Percentiles rank a stretch among this genome's conserved stretches.
Conservation (phyloP, 352 stramenopile species). For the Phytophthora fragariaefolia region DNA sequence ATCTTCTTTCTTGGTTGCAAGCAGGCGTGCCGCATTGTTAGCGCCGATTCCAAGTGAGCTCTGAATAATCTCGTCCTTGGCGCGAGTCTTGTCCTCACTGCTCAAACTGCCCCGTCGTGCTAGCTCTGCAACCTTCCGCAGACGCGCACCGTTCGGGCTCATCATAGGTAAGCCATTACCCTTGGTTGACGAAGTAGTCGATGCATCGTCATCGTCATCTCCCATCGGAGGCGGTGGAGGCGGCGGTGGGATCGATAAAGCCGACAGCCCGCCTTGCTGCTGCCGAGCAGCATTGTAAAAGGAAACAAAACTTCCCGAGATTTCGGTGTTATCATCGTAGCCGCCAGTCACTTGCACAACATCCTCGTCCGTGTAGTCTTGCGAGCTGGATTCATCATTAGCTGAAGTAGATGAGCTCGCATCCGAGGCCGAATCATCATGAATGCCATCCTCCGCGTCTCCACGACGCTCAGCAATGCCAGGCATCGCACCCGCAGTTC, state of each 20-base stretch:
- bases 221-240: slow-evolving; percentile 72
- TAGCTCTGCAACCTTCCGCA: slow-evolving; percentile 83
- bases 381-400: slow-evolving; percentile 65
- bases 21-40: slow-evolving; percentile 63
- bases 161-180: slow-evolving; percentile 75
- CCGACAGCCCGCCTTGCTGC: slow-evolving; percentile 50
- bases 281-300: slow-evolving; percentile 72
- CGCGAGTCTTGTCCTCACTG: slow-evolving; percentile 84
- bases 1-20: slow-evolving; percentile 62
- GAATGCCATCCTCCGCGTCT: slow-evolving; percentile 52
- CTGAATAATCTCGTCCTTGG: slow-evolving; percentile 90
- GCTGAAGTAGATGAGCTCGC: slow-evolving; percentile 59
- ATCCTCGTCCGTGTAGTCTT: slow-evolving; percentile 72
- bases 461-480: slow-evolving; percentile 73
- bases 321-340: slow-evolving; percentile 67
- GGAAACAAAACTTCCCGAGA: slow-evolving; percentile 75
- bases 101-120: slow-evolving; percentile 80
- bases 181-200: slow-evolving; percentile 62
- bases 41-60: slow-evolving; percentile 80
- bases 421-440: slow-evolving; percentile 56
- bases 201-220: slow-evolving; percentile 73
- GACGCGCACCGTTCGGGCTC: slow-evolving; percentile 77
- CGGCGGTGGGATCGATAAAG: slow-evolving; percentile 62
- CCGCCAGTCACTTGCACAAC: slow-evolving; percentile 66
- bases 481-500: slow-evolving; percentile 61